A percentile compares a stretch with the other conserved stretches of the same genome.
Conservation (phyloP, 495 filamentous ascomycete genomes). For the Diplogelasinospora grovesii region DNA sequence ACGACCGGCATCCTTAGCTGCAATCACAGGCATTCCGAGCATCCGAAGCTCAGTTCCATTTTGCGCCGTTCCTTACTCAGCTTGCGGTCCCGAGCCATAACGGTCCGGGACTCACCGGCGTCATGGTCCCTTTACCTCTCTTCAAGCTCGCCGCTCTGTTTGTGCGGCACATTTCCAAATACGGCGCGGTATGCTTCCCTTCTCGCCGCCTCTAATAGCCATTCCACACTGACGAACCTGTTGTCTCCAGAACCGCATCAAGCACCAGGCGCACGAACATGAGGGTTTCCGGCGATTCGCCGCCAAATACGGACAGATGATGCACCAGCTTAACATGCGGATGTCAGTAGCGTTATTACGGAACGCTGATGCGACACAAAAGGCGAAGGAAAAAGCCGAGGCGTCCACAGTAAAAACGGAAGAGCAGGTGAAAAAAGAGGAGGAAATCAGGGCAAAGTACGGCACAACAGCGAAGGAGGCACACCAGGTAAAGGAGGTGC, state of each 20-base stretch:
- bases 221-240: neutral
- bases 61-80: too few relatives aligned
- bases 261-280: slow-evolving; percentile 90
- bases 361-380: slow-evolving; percentile 58
- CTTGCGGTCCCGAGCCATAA: too few relatives aligned
- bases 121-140: slow-evolving; percentile 47
- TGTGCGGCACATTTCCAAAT: slow-evolving; percentile 51
- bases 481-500: slow-evolving; percentile 22
- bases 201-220: neutral
- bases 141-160: slow-evolving; percentile 44
- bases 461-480: slow-evolving; percentile 31
- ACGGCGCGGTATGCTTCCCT: slow-evolving; percentile 42
- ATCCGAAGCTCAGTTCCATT: too few relatives aligned
- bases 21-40: too few relatives aligned
- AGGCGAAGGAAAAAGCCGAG: slow-evolving; percentile 57
- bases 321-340: slow-evolving; percentile 93
- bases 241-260: slow-evolving; percentile 72
- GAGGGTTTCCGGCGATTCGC: slow-evolving; percentile 81
- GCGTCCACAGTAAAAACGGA: slow-evolving; percentile 75
- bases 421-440: slow-evolving; percentile 59
- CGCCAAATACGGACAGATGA: slow-evolving; percentile 56
- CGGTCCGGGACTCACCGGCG: slow-evolving; percentile 5
- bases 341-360: slow-evolving; percentile 78
- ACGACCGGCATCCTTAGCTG: too few relatives aligned
- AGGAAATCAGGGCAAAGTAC: slow-evolving; percentile 41